Conservation (phyloP, 1,139 yeast species). For the Candida buenavistaensis region DNA sequence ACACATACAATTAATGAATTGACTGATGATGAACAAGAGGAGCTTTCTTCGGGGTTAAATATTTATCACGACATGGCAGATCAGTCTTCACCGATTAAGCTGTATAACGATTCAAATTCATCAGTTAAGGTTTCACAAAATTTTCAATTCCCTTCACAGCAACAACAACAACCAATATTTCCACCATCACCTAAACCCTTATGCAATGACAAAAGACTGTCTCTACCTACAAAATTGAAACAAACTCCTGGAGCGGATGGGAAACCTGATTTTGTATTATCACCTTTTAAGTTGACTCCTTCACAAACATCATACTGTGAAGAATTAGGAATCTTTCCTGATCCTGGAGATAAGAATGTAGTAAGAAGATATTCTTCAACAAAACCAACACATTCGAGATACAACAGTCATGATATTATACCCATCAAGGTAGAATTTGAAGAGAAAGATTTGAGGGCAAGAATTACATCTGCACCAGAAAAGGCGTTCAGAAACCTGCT, state of each 20-base stretch:
- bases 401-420: slow-evolving; percentile 45
- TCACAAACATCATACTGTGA: slow-evolving; percentile 14
- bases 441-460: slow-evolving; percentile 16
- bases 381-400: slow-evolving; percentile 40
- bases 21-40: slow-evolving; percentile 11
- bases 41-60: slow-evolving; percentile 3
- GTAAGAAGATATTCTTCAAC: slow-evolving; percentile 26
- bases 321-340: slow-evolving; percentile 4
- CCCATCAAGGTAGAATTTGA: slow-evolving; percentile 51
- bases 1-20: slow-evolving; percentile 7
- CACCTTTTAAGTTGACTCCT: slow-evolving; percentile 39
- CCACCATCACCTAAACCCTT: slow-evolving; percentile 41
- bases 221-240: slow-evolving; percentile 35
- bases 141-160: slow-evolving; percentile 27
- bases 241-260: slow-evolving; percentile 19
- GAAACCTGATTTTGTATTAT: slow-evolving; percentile 39
- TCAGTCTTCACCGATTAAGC: slow-evolving; percentile 30
- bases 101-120: slow-evolving; percentile 13
- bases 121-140: slow-evolving; percentile 23
- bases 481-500: slow-evolving; percentile 14
- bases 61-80: slow-evolving; percentile 2
- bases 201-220: slow-evolving; percentile 27
- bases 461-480: slow-evolving; percentile 36
- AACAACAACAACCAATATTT: slow-evolving; percentile 13
- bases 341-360: slow-evolving; percentile 1